Conservation (phyloP, 2,329 filamentous ascomycete genomes). For the Drechmeria coniospora region DNA sequence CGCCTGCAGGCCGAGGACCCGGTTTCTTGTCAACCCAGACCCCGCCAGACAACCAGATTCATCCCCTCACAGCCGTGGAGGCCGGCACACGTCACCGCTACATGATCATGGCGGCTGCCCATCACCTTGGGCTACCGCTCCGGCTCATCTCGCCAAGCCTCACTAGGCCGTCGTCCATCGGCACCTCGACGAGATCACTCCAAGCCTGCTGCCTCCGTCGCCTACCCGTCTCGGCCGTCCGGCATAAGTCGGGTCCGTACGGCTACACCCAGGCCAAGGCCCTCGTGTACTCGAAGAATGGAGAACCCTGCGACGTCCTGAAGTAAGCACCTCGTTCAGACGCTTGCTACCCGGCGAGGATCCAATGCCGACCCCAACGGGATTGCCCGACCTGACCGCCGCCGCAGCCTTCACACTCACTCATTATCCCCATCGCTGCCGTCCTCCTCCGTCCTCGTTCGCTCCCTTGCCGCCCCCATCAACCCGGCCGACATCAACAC, state of each 20-base stretch:
- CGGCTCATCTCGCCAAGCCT: too few relatives aligned
- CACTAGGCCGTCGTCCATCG: too few relatives aligned
- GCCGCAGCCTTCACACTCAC: slow-evolving; percentile 48
- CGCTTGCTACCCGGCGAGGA: not conserved
- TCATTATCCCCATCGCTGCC: slow-evolving; percentile 65
- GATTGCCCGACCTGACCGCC: not conserved
- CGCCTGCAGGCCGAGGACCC: too few relatives aligned
- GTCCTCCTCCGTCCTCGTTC: slow-evolving; percentile 51
- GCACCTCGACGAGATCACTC: too few relatives aligned
- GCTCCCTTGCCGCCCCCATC: slow-evolving; percentile 79
- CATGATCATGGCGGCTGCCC: too few relatives aligned
- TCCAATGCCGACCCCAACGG: not conserved
- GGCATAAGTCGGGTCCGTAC: slow-evolving; percentile 46
- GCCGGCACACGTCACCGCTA: too few relatives aligned
- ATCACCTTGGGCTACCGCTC: too few relatives aligned
- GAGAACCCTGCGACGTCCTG: slow-evolving; percentile 58
- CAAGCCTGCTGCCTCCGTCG: too few relatives aligned
- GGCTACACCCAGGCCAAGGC: slow-evolving; percentile 76
- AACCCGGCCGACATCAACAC: slow-evolving; percentile 98
- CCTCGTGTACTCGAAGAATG: slow-evolving; percentile 60
- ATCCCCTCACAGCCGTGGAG: too few relatives aligned
- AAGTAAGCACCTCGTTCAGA: slow-evolving; percentile 24
- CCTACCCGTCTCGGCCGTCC: slow-evolving; percentile 18
- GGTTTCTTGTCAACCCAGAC: too few relatives aligned
- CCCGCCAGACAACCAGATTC: too few relatives aligned